Percentiles rank a stretch among this genome's conserved stretches.
These are phyloP conservation scores for Debaryomyces subglobosus DNA, from an alignment of 1,139 yeast genomes.

Conservation along the genomic window DNA sequence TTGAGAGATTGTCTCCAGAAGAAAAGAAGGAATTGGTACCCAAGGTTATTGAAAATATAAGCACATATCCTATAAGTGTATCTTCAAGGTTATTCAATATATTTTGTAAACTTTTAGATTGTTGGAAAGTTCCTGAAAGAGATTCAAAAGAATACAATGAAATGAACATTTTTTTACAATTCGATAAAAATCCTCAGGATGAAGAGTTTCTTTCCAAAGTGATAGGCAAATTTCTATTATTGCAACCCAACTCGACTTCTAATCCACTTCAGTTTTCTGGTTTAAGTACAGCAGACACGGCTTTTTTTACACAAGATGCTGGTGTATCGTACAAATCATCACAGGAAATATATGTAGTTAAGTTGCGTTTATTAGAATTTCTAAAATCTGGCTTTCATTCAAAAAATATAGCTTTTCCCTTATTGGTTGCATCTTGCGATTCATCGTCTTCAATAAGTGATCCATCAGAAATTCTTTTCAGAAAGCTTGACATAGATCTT, in stretches of 20 bases:
- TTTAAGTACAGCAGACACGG: constrained; percentile 53
- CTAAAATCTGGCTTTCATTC: constrained; percentile 44
- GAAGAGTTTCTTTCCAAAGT: constrained; percentile 46
- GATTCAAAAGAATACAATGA: constrained; percentile 47
- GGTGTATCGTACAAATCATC: constrained; percentile 57
- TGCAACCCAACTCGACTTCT: constrained; percentile 44
- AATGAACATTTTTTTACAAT: constrained; percentile 30
- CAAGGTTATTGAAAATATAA: constrained; percentile 48
- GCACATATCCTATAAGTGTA: constrained; percentile 36
- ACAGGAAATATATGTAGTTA: constrained; percentile 52
- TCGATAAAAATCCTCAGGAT: constrained; percentile 35
- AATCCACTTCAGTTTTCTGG: constrained; percentile 58
- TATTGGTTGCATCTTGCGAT: constrained; percentile 70
- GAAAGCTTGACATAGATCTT: constrained; percentile 53
- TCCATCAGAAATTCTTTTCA: constrained; percentile 51
- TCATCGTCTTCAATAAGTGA: constrained; percentile 56
- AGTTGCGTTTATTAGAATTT: constrained; percentile 39
- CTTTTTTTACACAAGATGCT: constrained; percentile 68
- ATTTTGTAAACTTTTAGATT: constrained; percentile 54
- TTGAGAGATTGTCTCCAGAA: constrained; percentile 48
- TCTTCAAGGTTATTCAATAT: constrained; percentile 66
- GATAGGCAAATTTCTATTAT: constrained; percentile 58
- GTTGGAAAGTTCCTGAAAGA: constrained; percentile 54
- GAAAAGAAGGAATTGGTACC: constrained; percentile 51
- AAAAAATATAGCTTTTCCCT: constrained; percentile 39